Base-by-base conservation (phyloP, 2,329 filamentous ascomycete genomes). In the Verticillium zaregamsianum region DNA sequence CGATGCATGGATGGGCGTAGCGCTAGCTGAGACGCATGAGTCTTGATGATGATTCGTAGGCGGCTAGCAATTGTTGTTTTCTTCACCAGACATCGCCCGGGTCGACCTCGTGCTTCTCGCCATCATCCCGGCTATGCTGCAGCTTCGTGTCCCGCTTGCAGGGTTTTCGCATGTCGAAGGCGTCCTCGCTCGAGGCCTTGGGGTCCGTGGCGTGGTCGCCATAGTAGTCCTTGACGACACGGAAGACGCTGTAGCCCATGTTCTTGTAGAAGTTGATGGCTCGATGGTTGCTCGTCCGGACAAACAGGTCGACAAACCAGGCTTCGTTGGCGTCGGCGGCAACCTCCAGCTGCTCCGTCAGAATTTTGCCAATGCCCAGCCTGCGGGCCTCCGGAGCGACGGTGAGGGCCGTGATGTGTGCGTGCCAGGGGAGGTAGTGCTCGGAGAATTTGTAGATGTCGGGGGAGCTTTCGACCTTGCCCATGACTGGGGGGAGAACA, bases 381-480 rank as follows among this genome's bases (percentile, higher is more conserved):
- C 95, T 86, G 32, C 95, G 89, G 58, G 92, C 92, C 61, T 90
- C 87, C 0, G 95, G 95, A 0, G 94, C 90, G 23, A 99, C 92
- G 0, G 95, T 98, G 59, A 99, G 82, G 39, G 94, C 95, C 5
- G 95, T 99, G 72, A 99, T 96, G 77, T 99, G 95, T 23, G 93
- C 94, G 79, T 99, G 95, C 92, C 93, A 98, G n/a, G 94, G 94
- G n/a, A 97, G 89, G 78, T 96, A 96, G 78, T 97, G 93, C 70
- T 89, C 84, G 58, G 92, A 95, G 70, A 87, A 87, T 63, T 86
- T 83, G 73, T 90, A 86, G 59, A 88, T 87, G 55, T 91, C 82
- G 17, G 91, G 90, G 60, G 92, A 96, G 66, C 92, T 89, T 80
- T 98, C 94, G 64, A 96, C 86, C 80, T 99, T 99, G 72, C 94